Percentiles rank a stretch among this genome's conserved stretches.
phyloP scores from a whole-genome alignment of 2,329 filamentous ascomycete genomes.

The Botrytis squamosa region DNA sequence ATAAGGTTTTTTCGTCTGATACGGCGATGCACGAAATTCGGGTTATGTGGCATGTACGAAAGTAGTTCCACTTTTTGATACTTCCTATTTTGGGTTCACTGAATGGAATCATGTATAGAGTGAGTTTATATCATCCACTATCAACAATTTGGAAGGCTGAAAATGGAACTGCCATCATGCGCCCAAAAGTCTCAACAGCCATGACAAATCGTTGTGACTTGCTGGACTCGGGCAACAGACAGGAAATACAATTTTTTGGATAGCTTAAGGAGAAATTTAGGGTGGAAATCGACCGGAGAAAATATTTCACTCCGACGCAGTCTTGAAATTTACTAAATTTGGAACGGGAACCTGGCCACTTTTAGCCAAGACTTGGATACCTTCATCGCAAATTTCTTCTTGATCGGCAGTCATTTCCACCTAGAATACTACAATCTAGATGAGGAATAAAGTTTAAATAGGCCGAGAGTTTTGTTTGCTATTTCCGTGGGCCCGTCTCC shows the following conservation, averaged over 20 bases:
- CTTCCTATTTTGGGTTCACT: too few species aligned
- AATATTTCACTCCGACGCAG: background rate
- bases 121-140: background rate
- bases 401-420: background rate
- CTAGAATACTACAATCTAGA: background rate
- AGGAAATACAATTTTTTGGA: background rate
- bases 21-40: background rate
- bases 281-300: too few species aligned
- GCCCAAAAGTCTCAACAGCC: background rate
- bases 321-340: background rate
- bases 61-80: too few species aligned
- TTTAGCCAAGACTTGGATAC: background rate
- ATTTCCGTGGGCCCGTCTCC: background rate
- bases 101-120: background rate
- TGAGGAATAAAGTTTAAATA: background rate
- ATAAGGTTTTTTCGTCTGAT: background rate
- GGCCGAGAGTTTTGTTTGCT: background rate
- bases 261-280: background rate
- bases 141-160: background rate
- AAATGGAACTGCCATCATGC: background rate
- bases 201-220: background rate
- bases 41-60: background rate
- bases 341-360: background rate
- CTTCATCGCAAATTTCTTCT: background rate
- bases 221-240: background rate